Evolutionary conservation across 805 yeast genomes (phyloP).

Genomic region (Yamadazyma nakazawae): DNA sequence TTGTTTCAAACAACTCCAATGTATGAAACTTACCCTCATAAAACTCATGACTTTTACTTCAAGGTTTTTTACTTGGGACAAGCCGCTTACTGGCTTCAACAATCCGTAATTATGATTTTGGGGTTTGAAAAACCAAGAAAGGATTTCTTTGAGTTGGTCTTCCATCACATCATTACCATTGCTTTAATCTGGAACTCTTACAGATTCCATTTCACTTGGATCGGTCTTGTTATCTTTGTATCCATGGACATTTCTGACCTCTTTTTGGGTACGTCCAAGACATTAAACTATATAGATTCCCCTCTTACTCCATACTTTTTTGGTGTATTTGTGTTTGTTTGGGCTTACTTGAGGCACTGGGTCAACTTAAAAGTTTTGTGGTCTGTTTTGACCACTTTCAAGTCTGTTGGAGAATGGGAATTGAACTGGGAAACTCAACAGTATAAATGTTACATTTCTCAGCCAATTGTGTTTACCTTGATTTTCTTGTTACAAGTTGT

Average conservation of each 20-base stretch:
- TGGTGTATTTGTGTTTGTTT: slow-evolving; percentile 59
- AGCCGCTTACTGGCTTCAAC: slow-evolving; percentile 98
- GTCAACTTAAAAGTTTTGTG: slow-evolving; percentile 76
- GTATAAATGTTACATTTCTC: slow-evolving; percentile 95
- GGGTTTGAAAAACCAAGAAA: slow-evolving; percentile 94
- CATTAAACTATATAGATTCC: slow-evolving; percentile 81
- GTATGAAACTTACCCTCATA: slow-evolving; percentile 81
- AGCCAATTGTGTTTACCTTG: slow-evolving; percentile 79
- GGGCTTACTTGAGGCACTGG: slow-evolving; percentile 91
- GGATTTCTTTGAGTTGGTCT: slow-evolving; percentile 85
- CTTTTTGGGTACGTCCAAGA: slow-evolving; percentile 78
- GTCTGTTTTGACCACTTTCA: slow-evolving; percentile 83
- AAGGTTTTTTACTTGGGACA: slow-evolving; percentile 85
- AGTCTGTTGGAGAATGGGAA: slow-evolving; percentile 75
- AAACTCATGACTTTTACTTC: slow-evolving; percentile 61
- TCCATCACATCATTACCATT: slow-evolving; percentile 91
- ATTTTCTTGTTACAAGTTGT: slow-evolving; percentile 80
- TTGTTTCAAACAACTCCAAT: slow-evolving; percentile 80
- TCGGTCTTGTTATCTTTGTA: slow-evolving; percentile 85
- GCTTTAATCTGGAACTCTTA: slow-evolving; percentile 83
- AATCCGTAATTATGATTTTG: slow-evolving; percentile 73
- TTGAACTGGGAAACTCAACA: slow-evolving; percentile 87
- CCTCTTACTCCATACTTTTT: slow-evolving; percentile 62
- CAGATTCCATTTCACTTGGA: slow-evolving; percentile 93
- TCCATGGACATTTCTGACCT: slow-evolving; percentile 97